Percentiles rank a stretch among this genome's conserved stretches.
phyloP scores from a whole-genome alignment of 495 filamentous ascomycete genomes.

The Aspergillus affinis region DNA sequence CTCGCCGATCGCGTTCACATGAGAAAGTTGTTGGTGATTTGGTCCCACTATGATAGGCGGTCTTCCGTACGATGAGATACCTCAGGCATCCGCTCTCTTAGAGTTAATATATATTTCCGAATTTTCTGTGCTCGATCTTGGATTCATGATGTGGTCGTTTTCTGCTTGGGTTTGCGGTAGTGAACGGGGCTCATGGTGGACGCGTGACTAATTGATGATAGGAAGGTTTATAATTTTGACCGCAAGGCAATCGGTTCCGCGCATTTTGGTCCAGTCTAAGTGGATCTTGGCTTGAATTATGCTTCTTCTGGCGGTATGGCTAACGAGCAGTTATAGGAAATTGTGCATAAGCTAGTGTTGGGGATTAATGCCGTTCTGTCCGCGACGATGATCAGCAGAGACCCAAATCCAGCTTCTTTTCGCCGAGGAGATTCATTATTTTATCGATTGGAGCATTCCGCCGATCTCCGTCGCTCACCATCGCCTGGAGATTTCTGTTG shows the following conservation, averaged over 20 bases:
- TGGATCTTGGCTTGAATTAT: background rate
- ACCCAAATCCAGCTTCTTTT: background rate
- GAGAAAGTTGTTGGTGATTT: slow-evolving; percentile 2
- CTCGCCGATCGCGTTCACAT: background rate
- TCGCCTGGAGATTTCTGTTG: background rate
- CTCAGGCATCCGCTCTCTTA: background rate
- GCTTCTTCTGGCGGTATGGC: background rate
- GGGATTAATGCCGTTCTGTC: background rate
- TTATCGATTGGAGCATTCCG: background rate
- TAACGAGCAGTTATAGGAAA: background rate
- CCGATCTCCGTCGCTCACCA: background rate
- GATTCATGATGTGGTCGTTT: background rate
- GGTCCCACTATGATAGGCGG: background rate
- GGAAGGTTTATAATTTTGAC: background rate
- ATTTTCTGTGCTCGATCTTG: background rate
- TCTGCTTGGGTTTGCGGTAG: background rate
- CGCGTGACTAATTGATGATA: background rate
- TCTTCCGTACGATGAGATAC: background rate
- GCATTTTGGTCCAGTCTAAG: background rate
- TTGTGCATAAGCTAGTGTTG: background rate
- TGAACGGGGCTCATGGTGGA: background rate
- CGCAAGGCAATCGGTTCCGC: background rate
- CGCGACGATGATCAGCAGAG: background rate
- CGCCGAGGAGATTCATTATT: background rate
- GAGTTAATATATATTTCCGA: background rate